Conservation (phyloP, 208 protist species). For the Leishmania gerbilli region DNA sequence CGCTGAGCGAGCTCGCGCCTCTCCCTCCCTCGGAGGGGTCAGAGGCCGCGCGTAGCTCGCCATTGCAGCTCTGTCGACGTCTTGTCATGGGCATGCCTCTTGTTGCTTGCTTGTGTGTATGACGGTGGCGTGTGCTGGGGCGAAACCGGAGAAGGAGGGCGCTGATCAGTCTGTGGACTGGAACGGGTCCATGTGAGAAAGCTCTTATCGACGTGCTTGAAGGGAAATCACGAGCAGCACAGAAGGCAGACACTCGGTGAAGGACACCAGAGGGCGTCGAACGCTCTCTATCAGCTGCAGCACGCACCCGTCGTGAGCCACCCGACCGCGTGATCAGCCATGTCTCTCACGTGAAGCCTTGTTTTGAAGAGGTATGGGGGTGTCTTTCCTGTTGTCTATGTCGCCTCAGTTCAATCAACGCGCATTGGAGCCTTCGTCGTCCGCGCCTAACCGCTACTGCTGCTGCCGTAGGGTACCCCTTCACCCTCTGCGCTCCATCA, state of each 20-base stretch:
- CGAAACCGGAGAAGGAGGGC: neutral
- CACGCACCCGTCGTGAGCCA: neutral
- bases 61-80: neutral
- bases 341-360: neutral
- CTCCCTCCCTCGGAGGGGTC: neutral
- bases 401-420: neutral
- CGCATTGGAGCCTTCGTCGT: neutral
- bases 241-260: neutral
- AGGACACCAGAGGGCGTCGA: neutral
- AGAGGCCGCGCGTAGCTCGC: neutral
- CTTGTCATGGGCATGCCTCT: neutral
- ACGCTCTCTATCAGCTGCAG: neutral
- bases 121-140: neutral
- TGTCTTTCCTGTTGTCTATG: neutral
- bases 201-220: neutral
- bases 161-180: neutral
- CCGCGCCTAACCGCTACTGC: neutral
- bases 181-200: neutral
- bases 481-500: too few species aligned
- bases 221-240: neutral
- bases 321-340: neutral
- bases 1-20: neutral
- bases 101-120: neutral
- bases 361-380: neutral
- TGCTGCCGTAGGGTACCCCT: neutral